A percentile compares a stretch with the other conserved stretches of the same genome.
Evolutionary conservation across 1,284 basidiomycete species (phyloP).

Genomic region (Apiotrichum sp.): DNA sequence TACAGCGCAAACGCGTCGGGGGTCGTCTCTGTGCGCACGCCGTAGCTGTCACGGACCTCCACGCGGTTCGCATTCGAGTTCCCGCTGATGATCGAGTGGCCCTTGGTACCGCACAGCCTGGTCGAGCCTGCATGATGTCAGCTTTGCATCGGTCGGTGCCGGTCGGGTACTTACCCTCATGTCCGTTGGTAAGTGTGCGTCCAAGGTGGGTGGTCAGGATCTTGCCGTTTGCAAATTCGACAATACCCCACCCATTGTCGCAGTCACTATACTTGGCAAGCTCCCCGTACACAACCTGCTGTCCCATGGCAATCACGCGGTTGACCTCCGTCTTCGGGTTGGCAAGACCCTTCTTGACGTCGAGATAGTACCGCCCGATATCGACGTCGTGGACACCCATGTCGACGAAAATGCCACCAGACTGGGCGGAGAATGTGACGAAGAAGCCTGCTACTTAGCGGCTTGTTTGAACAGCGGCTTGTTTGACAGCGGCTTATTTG

Average conservation of each 20-base stretch:
- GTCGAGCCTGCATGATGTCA: constrained; percentile 8
- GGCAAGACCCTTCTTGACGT: constrained; percentile 1
- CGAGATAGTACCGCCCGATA: constrained; percentile 22
- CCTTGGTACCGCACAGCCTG: constrained; percentile 29
- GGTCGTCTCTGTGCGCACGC: constrained; percentile 24
- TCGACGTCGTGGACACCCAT: constrained; percentile 39
- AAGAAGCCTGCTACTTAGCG: constrained; percentile 24
- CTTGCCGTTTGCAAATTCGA: constrained; percentile 24
- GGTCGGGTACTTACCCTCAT: constrained; percentile 11
- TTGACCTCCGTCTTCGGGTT: constrained; percentile 18
- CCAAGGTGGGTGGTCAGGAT: constrained; percentile 21
- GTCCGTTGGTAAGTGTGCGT: constrained; percentile 27
- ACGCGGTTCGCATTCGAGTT: constrained; percentile 25
- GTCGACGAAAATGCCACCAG: constrained; percentile 35
- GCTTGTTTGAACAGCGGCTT: too few species aligned
- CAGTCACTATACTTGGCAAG: constrained; percentile 23
- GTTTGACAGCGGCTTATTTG: too few species aligned
- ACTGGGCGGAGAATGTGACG: constrained; percentile 25
- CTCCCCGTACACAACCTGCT: constrained; percentile 27
- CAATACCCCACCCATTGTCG: constrained; percentile 27
- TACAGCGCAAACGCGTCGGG: constrained; percentile 24
- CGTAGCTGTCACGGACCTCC: constrained; percentile 27
- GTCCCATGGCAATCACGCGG: constrained; percentile 25
- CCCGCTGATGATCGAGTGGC: constrained; percentile 28
- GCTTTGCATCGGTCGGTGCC: too few species aligned